A percentile compares a stretch with the other conserved stretches of the same genome.
Evolutionary conservation across 148 eudicot species (phyloP).

Genomic region (Simmondsia chinensis): DNA sequence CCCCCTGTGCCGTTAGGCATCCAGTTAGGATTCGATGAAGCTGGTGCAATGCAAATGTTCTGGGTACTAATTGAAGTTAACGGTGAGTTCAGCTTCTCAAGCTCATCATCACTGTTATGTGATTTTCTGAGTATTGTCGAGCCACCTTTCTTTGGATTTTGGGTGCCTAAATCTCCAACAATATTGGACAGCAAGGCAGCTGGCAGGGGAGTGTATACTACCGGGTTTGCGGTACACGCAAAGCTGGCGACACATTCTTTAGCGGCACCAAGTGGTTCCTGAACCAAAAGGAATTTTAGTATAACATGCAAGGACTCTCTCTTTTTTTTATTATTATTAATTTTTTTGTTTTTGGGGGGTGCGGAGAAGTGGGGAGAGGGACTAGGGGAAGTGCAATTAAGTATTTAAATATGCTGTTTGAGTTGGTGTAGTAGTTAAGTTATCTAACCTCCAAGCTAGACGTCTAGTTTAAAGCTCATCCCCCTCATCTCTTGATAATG

Average conservation of each 20-base stretch:
- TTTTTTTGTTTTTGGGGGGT: too few species aligned
- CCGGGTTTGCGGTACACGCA: conserved; percentile 56
- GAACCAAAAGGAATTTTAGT: conserved; percentile 10
- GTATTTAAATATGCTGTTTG: too few species aligned
- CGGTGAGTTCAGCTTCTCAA: conserved; percentile 66
- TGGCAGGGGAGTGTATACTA: conserved; percentile 55
- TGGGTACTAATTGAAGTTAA: conserved; percentile 44
- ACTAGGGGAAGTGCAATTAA: too few species aligned
- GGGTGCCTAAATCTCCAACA: conserved; percentile 45
- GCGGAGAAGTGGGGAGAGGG: too few species aligned
- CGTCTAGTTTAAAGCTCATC: too few species aligned
- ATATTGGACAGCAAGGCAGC: conserved; percentile 38
- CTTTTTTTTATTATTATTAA: too few species aligned
- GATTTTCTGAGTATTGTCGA: conserved; percentile 69
- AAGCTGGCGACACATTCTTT: conserved; percentile 26
- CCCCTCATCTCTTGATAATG: too few species aligned
- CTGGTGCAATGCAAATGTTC: conserved; percentile 33
- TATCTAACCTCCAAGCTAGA: too few species aligned
- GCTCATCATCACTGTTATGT: conserved; percentile 85
- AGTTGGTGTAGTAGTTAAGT: too few species aligned
- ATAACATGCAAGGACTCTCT: too few species aligned
- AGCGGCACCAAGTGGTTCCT: conserved; percentile 34
- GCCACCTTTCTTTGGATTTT: conserved; percentile 31
- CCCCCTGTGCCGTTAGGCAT: conserved; percentile 51
- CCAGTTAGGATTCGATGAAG: conserved; percentile 37